Conservation (phyloP, 2,329 filamentous ascomycete genomes). For the Hortaea sp. region DNA sequence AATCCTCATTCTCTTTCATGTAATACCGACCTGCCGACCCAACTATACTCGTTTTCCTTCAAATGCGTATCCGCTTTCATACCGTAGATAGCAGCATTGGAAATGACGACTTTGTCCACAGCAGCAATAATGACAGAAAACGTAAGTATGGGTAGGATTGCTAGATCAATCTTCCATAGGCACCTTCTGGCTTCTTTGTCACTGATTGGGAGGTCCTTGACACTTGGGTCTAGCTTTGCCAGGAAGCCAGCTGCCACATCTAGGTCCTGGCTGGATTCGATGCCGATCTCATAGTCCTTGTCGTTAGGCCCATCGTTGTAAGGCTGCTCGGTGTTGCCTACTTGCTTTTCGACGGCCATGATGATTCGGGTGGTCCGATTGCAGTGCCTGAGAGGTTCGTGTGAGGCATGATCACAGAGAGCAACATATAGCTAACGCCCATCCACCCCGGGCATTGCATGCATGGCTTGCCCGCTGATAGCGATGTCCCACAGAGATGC, state of each 20-base stretch:
- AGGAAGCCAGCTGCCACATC: slow-evolving; percentile 24
- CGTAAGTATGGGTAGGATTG: background rate
- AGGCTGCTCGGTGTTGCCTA: background rate
- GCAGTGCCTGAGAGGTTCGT: no score
- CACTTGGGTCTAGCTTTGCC: slow-evolving; percentile 14
- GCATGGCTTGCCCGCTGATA: no score
- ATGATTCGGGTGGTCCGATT: background rate
- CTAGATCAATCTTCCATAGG: slow-evolving; percentile 2
- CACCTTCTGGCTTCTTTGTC: background rate
- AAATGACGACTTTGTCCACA: slow-evolving; percentile 2
- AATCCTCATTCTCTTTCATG: no score
- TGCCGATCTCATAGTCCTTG: background rate
- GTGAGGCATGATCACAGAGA: no score
- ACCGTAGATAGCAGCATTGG: slow-evolving; percentile 5
- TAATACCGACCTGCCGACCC: slow-evolving; percentile 27
- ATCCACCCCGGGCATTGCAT: no score
- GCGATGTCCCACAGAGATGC: no score
- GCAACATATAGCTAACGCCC: no score
- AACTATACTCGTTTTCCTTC: slow-evolving; percentile 29
- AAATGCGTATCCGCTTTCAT: slow-evolving; percentile 35
- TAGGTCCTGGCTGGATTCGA: background rate
- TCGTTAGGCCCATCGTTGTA: background rate
- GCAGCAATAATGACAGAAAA: slow-evolving; percentile 1
- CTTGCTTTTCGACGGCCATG: background rate
- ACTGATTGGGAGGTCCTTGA: slow-evolving; percentile 16